Evolutionary conservation across 305 asterid genomes (phyloP), one percentile per base, ranked within the genome.

Genomic region (Andrographis paniculata): DNA sequence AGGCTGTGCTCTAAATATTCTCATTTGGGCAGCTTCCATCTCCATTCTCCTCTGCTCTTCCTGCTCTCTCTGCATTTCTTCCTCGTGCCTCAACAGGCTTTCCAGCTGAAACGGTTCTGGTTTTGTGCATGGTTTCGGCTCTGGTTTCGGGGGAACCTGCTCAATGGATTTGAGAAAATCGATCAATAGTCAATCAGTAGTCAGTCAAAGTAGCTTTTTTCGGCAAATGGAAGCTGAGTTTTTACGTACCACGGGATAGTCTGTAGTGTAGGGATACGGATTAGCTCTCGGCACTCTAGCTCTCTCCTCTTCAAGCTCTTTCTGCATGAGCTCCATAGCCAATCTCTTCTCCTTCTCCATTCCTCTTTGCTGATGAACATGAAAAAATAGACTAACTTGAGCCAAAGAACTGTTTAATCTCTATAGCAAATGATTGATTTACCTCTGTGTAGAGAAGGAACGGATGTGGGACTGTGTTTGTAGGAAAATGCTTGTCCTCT

Each of bases 261-360:
- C 96, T 52, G 95, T 91, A 43, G 98, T 91, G 58, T 83, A 91
- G 48, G 99, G 96, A 75, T 82, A 91, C 15, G 96, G 96, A 62
- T 62, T 63, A 42, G 95, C 96, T 67, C 54, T 73, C 5, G 94
- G 96, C 48, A 83, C 48, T 57, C 96, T 75, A 44, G 89, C 88
- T 47, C 63, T 67, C 60, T 86, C 95, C 62, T 86, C 96, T 64
- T 82, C 95, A 63, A 75, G 45, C 65, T 82, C 73, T 70, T 82
- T 89, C 55, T 61, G 72, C 70, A 64, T 37, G 45, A 85, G 68
- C 52, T 89, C 98, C 67, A 63, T 64, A 4, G 65, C 65, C 42
- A 75, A 38, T 42, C 71, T 83, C 54, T 54, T 73, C 77, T 76
- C 94, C 67, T 91, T 86, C 68, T 86, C 94, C 3, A 70, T 72